phyloP scores from a whole-genome alignment of 768 basidiomycete species.

The Heimioporus sp. region DNA sequence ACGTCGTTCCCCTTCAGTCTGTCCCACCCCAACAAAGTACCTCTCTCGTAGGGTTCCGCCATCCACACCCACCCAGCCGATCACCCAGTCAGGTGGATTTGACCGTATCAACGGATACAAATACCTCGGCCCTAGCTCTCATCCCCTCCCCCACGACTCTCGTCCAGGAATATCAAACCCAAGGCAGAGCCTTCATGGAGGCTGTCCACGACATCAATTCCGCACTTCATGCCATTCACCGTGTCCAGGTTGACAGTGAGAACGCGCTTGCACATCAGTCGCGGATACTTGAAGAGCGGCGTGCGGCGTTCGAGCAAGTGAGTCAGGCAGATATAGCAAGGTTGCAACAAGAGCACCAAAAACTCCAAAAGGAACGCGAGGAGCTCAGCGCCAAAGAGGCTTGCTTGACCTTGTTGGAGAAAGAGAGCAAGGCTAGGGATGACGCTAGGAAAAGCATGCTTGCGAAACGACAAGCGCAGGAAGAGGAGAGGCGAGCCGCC shows the following conservation, averaged over 20 bases:
- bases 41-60: background rate
- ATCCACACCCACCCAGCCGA: constrained; percentile 11
- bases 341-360: constrained; percentile 18
- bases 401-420: constrained; percentile 18
- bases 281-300: constrained; percentile 15
- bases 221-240: constrained; percentile 4
- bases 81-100: background rate
- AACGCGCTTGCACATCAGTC: constrained; percentile 9
- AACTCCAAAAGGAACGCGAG: constrained; percentile 17
- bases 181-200: constrained; percentile 6
- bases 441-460: constrained; percentile 17
- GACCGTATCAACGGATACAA: background rate
- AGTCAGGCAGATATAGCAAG: constrained; percentile 17
- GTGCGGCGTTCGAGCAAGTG: constrained; percentile 20
- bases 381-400: constrained; percentile 19
- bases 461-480: constrained; percentile 22
- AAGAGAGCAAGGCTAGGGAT: constrained; percentile 25
- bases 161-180: constrained; percentile 10
- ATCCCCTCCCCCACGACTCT: constrained; percentile 1
- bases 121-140: background rate
- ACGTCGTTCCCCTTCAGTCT: background rate
- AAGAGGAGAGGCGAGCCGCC: constrained; percentile 21
- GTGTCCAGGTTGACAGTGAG: constrained; percentile 16
- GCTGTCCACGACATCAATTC: constrained; percentile 11
- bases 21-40: background rate